Evolutionary conservation across 139 green algal genomes (phyloP).

Genomic region (Chlorella sp.): DNA sequence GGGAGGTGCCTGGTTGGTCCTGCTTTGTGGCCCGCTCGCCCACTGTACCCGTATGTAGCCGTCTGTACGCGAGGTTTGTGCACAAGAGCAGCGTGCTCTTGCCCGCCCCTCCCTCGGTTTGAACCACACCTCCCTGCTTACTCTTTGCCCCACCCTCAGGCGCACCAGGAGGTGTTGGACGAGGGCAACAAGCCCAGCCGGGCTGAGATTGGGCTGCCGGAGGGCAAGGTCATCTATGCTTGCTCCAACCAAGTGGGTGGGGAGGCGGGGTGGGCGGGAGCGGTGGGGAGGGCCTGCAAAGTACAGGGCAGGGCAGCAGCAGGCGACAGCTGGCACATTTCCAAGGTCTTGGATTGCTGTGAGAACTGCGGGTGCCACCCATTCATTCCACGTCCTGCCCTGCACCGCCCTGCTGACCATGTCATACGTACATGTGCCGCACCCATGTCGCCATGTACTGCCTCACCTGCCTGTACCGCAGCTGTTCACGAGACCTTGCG

Average conservation of each 20-base stretch:
- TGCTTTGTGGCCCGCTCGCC: no score
- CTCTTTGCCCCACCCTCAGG: background rate
- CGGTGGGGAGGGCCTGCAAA: no score
- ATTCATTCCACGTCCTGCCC: no score
- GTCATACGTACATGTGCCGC: no score
- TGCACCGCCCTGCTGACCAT: no score
- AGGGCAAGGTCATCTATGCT: conserved; percentile 80
- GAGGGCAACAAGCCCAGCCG: conserved; percentile 38
- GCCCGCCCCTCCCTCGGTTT: background rate
- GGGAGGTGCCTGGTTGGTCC: background rate
- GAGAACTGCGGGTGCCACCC: no score
- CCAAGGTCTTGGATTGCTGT: background rate
- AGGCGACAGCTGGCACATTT: background rate
- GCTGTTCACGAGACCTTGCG: background rate
- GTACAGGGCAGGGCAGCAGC: no score
- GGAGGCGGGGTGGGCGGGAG: background rate
- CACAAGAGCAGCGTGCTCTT: no score
- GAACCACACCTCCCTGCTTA: background rate
- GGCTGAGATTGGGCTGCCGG: conserved; percentile 74
- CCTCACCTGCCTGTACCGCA: no score
- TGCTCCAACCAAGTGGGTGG: conserved; percentile 80
- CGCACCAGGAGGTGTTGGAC: conserved; percentile 70
- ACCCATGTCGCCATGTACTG: background rate
- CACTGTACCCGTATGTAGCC: background rate
- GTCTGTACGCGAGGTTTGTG: no score